Conservation (phyloP, 441 rosid genomes). For the Croton laevigatus region DNA sequence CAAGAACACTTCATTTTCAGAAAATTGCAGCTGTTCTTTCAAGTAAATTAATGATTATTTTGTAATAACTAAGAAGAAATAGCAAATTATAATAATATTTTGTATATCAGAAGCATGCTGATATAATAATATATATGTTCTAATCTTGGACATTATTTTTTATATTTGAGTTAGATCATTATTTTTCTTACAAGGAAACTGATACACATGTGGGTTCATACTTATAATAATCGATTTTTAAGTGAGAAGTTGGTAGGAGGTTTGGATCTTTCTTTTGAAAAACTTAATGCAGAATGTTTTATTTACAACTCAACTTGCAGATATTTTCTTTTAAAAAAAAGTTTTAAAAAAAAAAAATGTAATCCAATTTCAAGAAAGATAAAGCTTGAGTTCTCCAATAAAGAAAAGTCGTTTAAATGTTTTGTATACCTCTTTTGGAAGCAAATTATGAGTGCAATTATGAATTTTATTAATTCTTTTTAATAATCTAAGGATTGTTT, state of each 20-base stretch:
- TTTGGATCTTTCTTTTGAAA: not conserved
- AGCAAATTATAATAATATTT: too few species aligned
- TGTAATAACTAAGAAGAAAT: not conserved
- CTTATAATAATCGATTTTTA: not conserved
- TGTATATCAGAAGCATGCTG: not conserved
- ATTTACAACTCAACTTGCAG: too few species aligned
- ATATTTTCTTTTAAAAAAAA: not conserved
- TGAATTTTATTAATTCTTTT: conserved; percentile 6
- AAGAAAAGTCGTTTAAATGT: not conserved
- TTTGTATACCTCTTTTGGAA: not conserved
- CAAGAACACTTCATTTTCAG: not conserved
- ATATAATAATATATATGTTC: too few species aligned
- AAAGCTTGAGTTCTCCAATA: not conserved
- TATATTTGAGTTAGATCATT: too few species aligned
- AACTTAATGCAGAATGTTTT: conserved; percentile 1
- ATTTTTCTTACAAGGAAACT: not conserved
- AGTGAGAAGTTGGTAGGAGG: conserved; percentile 1
- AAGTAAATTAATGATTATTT: not conserved
- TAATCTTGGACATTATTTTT: not conserved
- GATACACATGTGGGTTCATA: not conserved
- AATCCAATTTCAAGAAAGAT: not conserved
- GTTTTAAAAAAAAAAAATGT: too few species aligned
- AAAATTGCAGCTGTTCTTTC: not conserved
- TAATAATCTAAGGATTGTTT: too few species aligned
- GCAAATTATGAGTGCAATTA: conserved; percentile 18